Evolutionary conservation across 805 yeast species (phyloP), one percentile per base, ranked within the genome.

Genomic region (Saccharomycopsis sp.): DNA sequence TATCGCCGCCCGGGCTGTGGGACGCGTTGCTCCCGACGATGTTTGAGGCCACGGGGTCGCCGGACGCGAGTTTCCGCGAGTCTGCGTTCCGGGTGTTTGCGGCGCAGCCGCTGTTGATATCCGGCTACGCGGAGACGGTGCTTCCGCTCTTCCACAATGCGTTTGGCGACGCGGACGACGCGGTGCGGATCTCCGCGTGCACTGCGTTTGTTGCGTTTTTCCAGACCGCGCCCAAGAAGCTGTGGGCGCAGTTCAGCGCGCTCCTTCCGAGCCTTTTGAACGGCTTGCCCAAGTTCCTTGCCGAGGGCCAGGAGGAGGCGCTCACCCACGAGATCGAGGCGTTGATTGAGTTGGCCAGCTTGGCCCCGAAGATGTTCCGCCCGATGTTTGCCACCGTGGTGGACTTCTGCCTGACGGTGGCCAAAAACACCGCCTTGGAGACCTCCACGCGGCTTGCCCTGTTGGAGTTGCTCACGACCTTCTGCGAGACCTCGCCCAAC

Each of bases 321-420:
- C 79, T 94, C 62, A 85, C 97, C 1, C 79, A 90, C 3, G 96
- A 91, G n/a, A 79, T 94, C 63, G 96, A 91, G 70, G 80, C 91
- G 5, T 76, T 94, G 64, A 90, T 91, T 57, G 98, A 94, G 65
- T 79, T 94, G 60, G 97, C 91, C 8, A 92, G 87, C 62, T 74
- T 91, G 60, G 98, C 97, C 7, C 98, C 99, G 56, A 92, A 91
- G 68, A 82, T 94, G 83, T 94, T 94, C 76, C 82, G 80, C 67
- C 90, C 90, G 50, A 88, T 92, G 89, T 92, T 94, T 70, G 84
- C 86, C 53, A 85, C 89, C n/a, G 83, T 94, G 50, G 82, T 91
- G 54, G 87, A 88, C 62, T 94, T 94, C 66, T 84, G 94, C 66
- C 79, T 90, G n/a, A 81, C 83, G 15, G 92, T 94, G 34, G 81